Conservation (phyloP, 345 rosid genomes). For the Acer saccharum region DNA sequence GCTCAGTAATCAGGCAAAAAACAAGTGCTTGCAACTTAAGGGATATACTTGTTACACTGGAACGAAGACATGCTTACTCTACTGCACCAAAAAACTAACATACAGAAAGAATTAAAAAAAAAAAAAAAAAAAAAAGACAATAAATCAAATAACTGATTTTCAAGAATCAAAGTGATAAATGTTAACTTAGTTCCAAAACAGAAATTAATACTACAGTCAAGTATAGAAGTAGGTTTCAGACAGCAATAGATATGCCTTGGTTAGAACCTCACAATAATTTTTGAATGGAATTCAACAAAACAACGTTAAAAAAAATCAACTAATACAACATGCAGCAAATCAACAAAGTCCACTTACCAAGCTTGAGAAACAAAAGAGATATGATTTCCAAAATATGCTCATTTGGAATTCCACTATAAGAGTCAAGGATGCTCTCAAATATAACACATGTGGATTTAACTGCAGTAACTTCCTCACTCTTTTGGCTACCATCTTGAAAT, state of each 20-base stretch:
- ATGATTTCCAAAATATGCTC: slow-evolving; percentile 61
- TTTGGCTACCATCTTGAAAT: slow-evolving; percentile 36
- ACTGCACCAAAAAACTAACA: slow-evolving; percentile 1
- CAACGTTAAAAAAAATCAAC: not conserved
- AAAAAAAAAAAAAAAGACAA: not conserved
- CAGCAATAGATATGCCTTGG: not conserved
- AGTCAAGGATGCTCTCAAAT: slow-evolving; percentile 52
- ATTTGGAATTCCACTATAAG: slow-evolving; percentile 50
- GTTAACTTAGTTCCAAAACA: not conserved
- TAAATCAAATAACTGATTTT: not conserved
- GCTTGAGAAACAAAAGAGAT: slow-evolving; percentile 59
- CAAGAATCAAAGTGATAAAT: not conserved
- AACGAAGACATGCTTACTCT: not conserved
- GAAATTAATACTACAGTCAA: not conserved
- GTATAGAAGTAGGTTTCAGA: not conserved
- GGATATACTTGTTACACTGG: not conserved
- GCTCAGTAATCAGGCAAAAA: not conserved
- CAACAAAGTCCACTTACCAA: slow-evolving; percentile 54
- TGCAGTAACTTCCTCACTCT: slow-evolving; percentile 43
- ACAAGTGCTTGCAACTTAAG: not conserved
- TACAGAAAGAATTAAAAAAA: not conserved
- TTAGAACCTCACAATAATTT: not conserved
- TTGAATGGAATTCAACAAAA: not conserved
- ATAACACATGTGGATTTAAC: slow-evolving; percentile 52
- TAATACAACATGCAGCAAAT: not conserved